Percentiles rank a stretch among this genome's conserved stretches.
Conservation (phyloP, 164 flowering plant genomes). For the Vitis labrusca region DNA sequence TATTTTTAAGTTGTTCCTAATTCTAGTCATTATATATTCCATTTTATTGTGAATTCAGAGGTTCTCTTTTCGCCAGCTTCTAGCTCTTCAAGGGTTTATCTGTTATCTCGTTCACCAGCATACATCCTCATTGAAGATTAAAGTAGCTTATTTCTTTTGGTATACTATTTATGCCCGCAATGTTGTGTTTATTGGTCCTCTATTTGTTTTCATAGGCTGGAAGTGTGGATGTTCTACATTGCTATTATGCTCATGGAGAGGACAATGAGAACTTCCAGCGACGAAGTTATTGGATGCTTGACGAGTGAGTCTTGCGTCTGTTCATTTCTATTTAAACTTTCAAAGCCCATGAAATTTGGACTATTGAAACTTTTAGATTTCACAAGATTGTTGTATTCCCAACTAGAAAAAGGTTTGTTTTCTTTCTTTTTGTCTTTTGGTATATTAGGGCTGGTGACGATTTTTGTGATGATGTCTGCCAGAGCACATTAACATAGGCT, state of each 20-base stretch:
- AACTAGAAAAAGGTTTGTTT: too few species aligned
- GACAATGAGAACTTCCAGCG: slow-evolving; percentile 81
- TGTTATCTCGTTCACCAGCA: neutral
- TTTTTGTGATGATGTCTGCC: too few species aligned
- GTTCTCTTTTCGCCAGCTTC: too few species aligned
- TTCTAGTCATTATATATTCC: neutral
- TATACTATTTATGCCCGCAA: neutral
- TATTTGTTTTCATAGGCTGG: slow-evolving; percentile 54
- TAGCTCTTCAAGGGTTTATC: neutral
- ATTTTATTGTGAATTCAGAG: neutral
- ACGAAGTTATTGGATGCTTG: slow-evolving; percentile 97
- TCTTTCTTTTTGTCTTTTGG: too few species aligned
- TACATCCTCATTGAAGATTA: neutral
- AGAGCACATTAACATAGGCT: too few species aligned
- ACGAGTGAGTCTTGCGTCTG: slow-evolving; percentile 50
- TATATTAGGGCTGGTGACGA: too few species aligned
- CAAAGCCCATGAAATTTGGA: too few species aligned
- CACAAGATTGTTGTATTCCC: too few species aligned
- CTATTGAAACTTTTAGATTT: too few species aligned
- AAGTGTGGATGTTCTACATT: slow-evolving; percentile 86
- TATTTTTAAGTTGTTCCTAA: neutral
- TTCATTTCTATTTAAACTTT: neutral
- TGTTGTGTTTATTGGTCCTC: slow-evolving; percentile 3
- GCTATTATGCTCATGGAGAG: slow-evolving; percentile 99
- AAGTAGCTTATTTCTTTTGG: neutral